Evolutionary conservation across 805 yeast species (phyloP).

Genomic region (Barnettozyma siamensis): DNA sequence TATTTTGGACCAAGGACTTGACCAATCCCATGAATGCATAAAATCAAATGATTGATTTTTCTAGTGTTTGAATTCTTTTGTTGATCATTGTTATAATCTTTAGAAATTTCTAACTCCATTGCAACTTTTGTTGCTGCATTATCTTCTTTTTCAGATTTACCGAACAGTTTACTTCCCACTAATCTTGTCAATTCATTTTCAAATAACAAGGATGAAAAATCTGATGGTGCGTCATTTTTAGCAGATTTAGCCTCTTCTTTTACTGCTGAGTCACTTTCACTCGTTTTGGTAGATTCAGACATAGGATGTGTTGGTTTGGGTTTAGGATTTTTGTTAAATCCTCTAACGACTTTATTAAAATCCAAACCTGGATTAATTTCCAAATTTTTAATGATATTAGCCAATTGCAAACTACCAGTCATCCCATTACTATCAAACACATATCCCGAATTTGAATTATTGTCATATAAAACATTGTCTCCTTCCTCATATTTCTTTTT

Average conservation of each 20-base stretch:
- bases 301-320: background rate
- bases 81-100: conserved; percentile 41
- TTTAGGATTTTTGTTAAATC: conserved; percentile 27
- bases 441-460: conserved; percentile 37
- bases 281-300: background rate
- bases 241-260: background rate
- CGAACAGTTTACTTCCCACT: conserved; percentile 18
- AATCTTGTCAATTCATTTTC: conserved; percentile 19
- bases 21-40: conserved; percentile 96
- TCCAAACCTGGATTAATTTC: conserved; percentile 11
- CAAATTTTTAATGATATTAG: conserved; percentile 29
- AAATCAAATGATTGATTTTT: conserved; percentile 57
- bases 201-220: conserved; percentile 8
- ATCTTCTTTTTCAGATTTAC: conserved; percentile 7
- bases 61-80: conserved; percentile 37
- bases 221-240: background rate
- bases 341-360: conserved; percentile 40
- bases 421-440: conserved; percentile 37
- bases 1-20: conserved; percentile 75
- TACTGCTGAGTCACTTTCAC: background rate
- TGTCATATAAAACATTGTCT: conserved; percentile 33
- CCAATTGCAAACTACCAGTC: conserved; percentile 33
- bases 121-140: conserved; percentile 34
- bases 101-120: conserved; percentile 47
- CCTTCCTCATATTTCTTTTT: conserved; percentile 27